Base-by-base conservation (phyloP, 2,329 filamentous ascomycete species). In the Calonectria leucothoes region DNA sequence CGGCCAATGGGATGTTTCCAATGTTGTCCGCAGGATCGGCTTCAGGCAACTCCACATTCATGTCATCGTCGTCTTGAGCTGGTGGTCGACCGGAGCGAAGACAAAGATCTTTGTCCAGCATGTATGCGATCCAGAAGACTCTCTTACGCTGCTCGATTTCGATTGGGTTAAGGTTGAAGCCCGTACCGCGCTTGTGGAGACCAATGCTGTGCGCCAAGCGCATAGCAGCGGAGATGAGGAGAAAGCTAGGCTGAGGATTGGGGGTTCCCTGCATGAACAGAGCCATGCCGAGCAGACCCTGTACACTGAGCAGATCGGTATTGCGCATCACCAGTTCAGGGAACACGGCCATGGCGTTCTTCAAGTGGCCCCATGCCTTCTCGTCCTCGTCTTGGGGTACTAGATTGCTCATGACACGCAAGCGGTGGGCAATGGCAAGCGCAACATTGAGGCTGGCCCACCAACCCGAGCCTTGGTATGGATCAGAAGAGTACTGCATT, bases 371-470 rank as follows among this genome's bases (percentile, higher is more conserved):
- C 96, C 97, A 98, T 0, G 96, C 96, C 83, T 97, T 97, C 67
- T 96, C 93, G 78, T 98, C 97, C 82, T 98, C 96, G 75, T 98
- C 95, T 75, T 94, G 92, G 1, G 95, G 93, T 0, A 98, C 95
- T 11, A 98, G 87, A 80, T 98, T 97, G 86, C 95, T 98, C 95
- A 98, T 98, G 27, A 98, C 95, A 14, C 97, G 93, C 80, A 99
- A 88, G 49, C 97, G 91, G 82, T 98, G 95, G 6, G 96, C 94
- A 78, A 98, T 97, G n/a, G 96, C 97, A 70, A 99, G 86, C 1
- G 94, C 95, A 72, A 98, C 94, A 79, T 99, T 99, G 80, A 99
- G 89, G 84, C 95, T 98, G 6, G 97, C 97, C 96, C 97, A 99
- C 97, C 97, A 99, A 4, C 97, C 97, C 7, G 95, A 97, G 33